A percentile compares a stretch with the other conserved stretches of the same genome.
Evolutionary conservation across 345 rosid genomes (phyloP).

Genomic region (Mallotus nudiflorus): DNA sequence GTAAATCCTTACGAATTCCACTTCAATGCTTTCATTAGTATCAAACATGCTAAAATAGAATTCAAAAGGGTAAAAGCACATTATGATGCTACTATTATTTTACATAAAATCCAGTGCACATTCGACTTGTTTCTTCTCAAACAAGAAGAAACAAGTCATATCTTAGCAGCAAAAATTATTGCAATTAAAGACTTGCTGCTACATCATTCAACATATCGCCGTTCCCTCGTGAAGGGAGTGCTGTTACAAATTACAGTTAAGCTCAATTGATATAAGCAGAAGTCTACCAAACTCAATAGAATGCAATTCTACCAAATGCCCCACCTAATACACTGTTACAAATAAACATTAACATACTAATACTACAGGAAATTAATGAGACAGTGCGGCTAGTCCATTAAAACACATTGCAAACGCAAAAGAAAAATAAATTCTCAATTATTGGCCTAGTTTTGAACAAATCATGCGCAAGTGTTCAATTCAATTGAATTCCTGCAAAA

Average conservation of each 20-base stretch:
- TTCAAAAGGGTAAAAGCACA: not conserved
- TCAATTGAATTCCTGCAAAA: too few species aligned
- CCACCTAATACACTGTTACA: not conserved
- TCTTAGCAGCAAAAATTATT: not conserved
- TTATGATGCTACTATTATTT: not conserved
- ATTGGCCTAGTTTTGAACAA: too few species aligned
- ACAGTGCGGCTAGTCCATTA: too few species aligned
- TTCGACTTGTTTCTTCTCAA: not conserved
- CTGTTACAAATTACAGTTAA: not conserved
- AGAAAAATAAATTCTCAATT: too few species aligned
- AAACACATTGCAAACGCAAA: too few species aligned
- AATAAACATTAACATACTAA: not conserved
- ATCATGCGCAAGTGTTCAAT: too few species aligned
- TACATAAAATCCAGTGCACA: not conserved
- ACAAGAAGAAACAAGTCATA: not conserved
- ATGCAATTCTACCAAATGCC: not conserved
- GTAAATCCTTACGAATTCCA: not conserved
- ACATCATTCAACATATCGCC: not conserved
- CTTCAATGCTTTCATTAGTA: not conserved
- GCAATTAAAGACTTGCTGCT: not conserved
- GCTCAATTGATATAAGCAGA: not conserved
- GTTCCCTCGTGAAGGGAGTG: not conserved
- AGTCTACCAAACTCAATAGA: not conserved
- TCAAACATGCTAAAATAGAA: not conserved
- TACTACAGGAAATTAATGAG: not conserved